Conservation (phyloP, 768 basidiomycete genomes). For the Suillus discolor region DNA sequence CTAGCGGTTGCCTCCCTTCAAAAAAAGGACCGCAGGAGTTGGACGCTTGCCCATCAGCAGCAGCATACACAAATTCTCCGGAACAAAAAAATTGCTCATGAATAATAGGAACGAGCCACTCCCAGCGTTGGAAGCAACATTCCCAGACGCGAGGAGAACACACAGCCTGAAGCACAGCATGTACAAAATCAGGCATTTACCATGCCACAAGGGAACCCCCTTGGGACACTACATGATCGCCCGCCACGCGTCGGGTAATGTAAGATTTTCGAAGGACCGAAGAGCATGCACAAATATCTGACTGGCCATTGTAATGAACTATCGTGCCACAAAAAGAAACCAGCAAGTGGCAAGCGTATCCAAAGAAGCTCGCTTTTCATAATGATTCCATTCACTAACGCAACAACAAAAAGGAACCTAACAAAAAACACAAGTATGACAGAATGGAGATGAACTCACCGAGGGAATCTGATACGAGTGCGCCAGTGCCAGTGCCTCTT, state of each 20-base stretch:
- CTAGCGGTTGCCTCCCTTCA: background rate
- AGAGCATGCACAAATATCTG: background rate
- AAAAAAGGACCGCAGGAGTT: background rate
- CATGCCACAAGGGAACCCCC: background rate
- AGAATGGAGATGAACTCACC: conserved; percentile 40
- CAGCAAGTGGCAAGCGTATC: too few species aligned
- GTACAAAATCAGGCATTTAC: background rate
- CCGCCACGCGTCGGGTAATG: too few species aligned
- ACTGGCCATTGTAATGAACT: background rate
- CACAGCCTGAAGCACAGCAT: background rate
- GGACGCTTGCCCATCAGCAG: background rate
- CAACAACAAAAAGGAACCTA: background rate
- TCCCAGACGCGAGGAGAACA: background rate
- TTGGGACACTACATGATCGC: background rate
- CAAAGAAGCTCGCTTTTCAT: too few species aligned
- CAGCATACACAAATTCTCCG: background rate
- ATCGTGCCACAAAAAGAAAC: too few species aligned
- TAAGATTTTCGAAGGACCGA: too few species aligned
- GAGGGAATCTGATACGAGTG: conserved; percentile 46
- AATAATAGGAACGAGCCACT: background rate
- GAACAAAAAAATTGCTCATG: too few species aligned
- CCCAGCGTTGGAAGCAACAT: background rate
- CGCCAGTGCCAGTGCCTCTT: conserved; percentile 57
- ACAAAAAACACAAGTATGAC: background rate
- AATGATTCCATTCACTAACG: too few species aligned